Base-by-base conservation (phyloP, 2,329 filamentous ascomycete species). In the Xylaria hypoxylon region DNA sequence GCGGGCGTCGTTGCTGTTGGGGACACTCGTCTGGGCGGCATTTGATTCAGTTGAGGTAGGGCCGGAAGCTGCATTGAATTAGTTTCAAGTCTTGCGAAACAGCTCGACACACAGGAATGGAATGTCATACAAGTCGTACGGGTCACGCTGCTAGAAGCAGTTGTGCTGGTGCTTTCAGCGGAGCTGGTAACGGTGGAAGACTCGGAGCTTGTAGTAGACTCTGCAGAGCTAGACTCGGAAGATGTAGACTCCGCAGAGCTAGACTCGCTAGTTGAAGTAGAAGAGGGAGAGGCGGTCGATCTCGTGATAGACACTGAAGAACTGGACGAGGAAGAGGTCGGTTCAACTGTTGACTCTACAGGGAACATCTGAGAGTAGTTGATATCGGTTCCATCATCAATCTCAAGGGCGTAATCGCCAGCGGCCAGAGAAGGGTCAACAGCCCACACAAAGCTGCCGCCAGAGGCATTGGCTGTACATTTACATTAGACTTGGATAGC, bases 281-380 rank as follows among this genome's bases (percentile, higher is more conserved):
- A 45, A 35, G 59, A 33, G 48, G 26, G 28, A 51, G 48, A 33
- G 17, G 48, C 48, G 7, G 26, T 51, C 7, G 48, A 33, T 26
- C 48, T 51, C 4, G 48, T 33, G 26, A 3, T 26, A 5, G 48
- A 33, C 3, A 19, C 48, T 10, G 26, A 33, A 33, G 48, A 51
- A 8, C 48, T 51, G 1, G 45, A 31, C 7, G 52, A 42, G 28
- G 52, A 28, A 19, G 35, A 42, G 3, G 35, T 38, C 67, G 72
- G 61, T 38, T 66, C 62, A 63, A 60, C 58, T 26, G 71, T 71
- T 48, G 79, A 79, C 17, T 57, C 22, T 56, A 81, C 70, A 7
- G 68, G 15, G 75, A 83, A 85, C 73, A 77, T 77, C 13, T 64
- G 4, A 71, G 79, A 81, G 80, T 81, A 85, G 82, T 85, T 85